Evolutionary conservation across 768 basidiomycete species (phyloP).

Genomic region (Phaeotremella skinneri): DNA sequence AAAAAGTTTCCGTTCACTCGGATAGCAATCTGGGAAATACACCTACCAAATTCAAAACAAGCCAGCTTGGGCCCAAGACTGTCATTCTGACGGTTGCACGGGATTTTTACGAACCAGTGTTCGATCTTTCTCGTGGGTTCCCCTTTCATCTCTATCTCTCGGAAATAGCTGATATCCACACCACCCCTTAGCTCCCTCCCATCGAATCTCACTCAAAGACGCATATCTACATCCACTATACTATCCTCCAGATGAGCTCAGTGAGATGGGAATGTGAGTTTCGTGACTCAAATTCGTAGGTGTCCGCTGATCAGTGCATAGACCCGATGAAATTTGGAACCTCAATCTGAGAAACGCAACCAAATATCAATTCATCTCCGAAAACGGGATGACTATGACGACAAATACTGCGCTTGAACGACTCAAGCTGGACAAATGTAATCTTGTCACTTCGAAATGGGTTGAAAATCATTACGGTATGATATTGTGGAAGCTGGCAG

Average conservation of each 20-base stretch:
- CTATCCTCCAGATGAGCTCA: conserved; percentile 21
- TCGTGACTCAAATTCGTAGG: background rate
- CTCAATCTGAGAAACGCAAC: conserved; percentile 31
- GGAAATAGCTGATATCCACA: conserved; percentile 8
- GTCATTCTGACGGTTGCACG: background rate
- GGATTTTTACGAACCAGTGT: conserved; percentile 12
- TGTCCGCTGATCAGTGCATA: conserved; percentile 6
- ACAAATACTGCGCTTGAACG: conserved; percentile 20
- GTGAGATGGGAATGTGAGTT: conserved; percentile 39
- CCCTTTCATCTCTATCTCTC: background rate
- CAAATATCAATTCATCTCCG: conserved; percentile 32
- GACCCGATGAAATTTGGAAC: conserved; percentile 38
- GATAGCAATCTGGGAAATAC: background rate
- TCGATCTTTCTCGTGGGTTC: conserved; percentile 37
- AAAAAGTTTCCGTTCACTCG: conserved; percentile 7
- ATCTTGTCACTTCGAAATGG: conserved; percentile 72
- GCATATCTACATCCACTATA: conserved; percentile 40
- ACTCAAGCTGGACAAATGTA: conserved; percentile 54
- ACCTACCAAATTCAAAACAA: background rate
- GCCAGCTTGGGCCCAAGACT: no score
- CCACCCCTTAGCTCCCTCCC: conserved; percentile 13
- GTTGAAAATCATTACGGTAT: conserved; percentile 87
- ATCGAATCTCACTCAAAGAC: conserved; percentile 18
- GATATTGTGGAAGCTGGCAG: conserved; percentile 92
- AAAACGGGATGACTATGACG: conserved; percentile 17